Conservation (phyloP, 2,329 filamentous ascomycete genomes). For the Aspergillus piperis region DNA sequence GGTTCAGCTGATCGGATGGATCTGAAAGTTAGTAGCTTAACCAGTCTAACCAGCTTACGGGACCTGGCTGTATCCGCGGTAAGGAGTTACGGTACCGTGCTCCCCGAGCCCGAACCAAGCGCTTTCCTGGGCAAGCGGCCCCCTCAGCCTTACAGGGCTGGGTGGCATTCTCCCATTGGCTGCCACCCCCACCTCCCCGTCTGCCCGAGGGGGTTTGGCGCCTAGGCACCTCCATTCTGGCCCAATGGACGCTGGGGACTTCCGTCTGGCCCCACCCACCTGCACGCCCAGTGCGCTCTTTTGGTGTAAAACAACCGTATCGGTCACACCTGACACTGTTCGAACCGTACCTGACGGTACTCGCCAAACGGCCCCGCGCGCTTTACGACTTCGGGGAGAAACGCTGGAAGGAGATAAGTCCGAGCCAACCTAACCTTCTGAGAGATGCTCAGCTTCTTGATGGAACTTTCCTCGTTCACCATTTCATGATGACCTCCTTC, state of each 20-base stretch:
- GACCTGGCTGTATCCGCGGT: background rate
- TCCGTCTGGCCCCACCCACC: background rate
- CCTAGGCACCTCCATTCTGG: slow-evolving; percentile 10
- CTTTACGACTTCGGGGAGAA: background rate
- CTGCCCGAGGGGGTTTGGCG: background rate
- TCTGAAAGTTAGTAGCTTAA: background rate
- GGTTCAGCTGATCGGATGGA: background rate
- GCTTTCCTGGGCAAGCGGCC: background rate
- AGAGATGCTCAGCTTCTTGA: background rate
- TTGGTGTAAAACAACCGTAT: background rate
- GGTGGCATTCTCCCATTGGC: slow-evolving; percentile 7
- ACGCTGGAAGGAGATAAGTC: background rate
- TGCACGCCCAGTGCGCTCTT: background rate
- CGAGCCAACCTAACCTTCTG: background rate
- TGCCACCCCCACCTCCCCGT: background rate
- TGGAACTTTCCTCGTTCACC: background rate
- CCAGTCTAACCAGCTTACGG: background rate
- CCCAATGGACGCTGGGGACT: background rate
- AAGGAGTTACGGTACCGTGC: background rate
- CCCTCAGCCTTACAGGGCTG: slow-evolving; percentile 15
- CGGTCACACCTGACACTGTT: background rate
- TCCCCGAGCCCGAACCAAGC: background rate
- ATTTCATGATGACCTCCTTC: background rate
- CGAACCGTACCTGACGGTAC: slow-evolving; percentile 1
- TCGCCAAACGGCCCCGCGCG: background rate